phyloP scores from a whole-genome alignment of 148 eudicot species.

The Pharnaceum exiguum region DNA sequence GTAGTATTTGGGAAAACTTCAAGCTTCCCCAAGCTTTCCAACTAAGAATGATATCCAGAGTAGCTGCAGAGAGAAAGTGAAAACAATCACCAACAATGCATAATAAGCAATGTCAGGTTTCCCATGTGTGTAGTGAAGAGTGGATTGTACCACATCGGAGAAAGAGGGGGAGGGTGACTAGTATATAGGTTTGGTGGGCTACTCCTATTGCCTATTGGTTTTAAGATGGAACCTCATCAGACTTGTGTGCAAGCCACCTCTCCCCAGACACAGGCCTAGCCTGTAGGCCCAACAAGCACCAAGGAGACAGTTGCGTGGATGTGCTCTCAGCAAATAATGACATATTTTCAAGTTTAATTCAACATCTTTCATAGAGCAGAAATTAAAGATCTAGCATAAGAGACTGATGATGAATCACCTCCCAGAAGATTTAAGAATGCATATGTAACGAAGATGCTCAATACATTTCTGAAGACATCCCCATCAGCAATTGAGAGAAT shows the following conservation, averaged over 20 bases:
- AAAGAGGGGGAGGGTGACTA: too few relatives aligned
- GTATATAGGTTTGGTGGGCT: too few relatives aligned
- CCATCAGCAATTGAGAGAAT: slow-evolving; percentile 52
- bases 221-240: too few relatives aligned
- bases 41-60: slow-evolving; percentile 82
- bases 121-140: too few relatives aligned
- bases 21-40: slow-evolving; percentile 94
- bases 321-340: too few relatives aligned
- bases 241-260: too few relatives aligned
- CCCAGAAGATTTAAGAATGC: slow-evolving; percentile 81
- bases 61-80: slow-evolving; percentile 44
- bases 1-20: slow-evolving; percentile 74
- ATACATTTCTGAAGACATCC: slow-evolving; percentile 55
- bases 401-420: slow-evolving; percentile 40
- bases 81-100: neutral
- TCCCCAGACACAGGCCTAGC: too few relatives aligned
- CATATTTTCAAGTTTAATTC: neutral
- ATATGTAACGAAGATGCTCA: slow-evolving; percentile 91
- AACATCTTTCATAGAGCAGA: neutral
- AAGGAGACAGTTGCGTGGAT: too few relatives aligned
- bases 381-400: neutral
- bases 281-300: too few relatives aligned
- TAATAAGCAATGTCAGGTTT: too few relatives aligned
- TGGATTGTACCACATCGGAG: too few relatives aligned
- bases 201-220: too few relatives aligned